phyloP scores from a whole-genome alignment of 768 basidiomycete species.

The Clavaria fumosa region DNA sequence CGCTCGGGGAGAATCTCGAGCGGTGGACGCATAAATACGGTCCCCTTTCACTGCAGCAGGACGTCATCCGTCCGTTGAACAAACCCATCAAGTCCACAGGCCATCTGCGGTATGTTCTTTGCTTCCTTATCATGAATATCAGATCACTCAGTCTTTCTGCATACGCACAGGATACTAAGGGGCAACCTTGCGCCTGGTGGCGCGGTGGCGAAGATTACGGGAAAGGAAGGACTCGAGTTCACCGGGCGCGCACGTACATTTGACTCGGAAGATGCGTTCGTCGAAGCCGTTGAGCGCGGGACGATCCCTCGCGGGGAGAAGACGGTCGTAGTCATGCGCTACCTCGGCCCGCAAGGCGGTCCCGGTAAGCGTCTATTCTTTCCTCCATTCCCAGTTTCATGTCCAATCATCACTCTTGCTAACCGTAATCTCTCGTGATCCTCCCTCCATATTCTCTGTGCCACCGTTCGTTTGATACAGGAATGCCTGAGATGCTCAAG shows the following conservation, averaged over 20 bases:
- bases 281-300: conserved; percentile 74
- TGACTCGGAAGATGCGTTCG: conserved; percentile 79
- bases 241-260: conserved; percentile 88
- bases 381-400: too few relatives aligned
- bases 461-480: conserved; percentile 22
- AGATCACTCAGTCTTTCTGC: background rate
- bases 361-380: conserved; percentile 48
- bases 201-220: conserved; percentile 93
- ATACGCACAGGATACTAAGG: conserved; percentile 52
- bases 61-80: conserved; percentile 76
- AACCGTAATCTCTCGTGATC: background rate
- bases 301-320: conserved; percentile 91
- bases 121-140: conserved; percentile 2
- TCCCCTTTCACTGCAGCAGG: conserved; percentile 58
- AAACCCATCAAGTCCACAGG: conserved; percentile 83
- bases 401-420: background rate
- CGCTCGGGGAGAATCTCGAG: conserved; percentile 86
- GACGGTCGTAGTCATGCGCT: conserved; percentile 88
- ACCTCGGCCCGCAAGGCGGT: conserved; percentile 93
- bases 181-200: conserved; percentile 91
- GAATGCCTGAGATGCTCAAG: conserved; percentile 89
- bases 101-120: conserved; percentile 55
- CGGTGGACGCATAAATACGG: conserved; percentile 73
- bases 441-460: too few relatives aligned
- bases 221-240: conserved; percentile 85